These are phyloP conservation scores for Lentinus tigrinus DNA, from an alignment of 768 basidiomycete species.

Conservation along the genomic window DNA sequence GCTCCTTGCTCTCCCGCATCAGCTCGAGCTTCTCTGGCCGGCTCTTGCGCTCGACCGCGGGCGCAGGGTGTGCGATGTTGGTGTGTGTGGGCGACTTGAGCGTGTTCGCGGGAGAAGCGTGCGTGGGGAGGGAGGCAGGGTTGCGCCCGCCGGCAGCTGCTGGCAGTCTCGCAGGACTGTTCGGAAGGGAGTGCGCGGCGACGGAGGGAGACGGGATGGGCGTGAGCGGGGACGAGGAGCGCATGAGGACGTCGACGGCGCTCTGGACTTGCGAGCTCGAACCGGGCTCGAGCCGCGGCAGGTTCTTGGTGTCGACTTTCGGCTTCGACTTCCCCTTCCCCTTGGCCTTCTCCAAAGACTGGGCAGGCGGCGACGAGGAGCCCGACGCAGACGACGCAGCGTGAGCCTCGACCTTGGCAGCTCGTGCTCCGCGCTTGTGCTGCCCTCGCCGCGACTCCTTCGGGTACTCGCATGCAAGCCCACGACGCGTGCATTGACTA, in stretches of 20 bases:
- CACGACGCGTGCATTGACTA: conserved; percentile 49
- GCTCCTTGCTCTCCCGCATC: conserved; percentile 9
- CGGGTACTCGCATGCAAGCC: conserved; percentile 46
- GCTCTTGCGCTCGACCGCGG: conserved; percentile 1
- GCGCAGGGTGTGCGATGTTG: background rate
- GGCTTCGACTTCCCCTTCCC: background rate
- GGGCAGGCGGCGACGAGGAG: background rate
- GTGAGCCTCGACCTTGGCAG: conserved; percentile 19
- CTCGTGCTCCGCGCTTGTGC: conserved; percentile 35
- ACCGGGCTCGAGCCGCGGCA: background rate
- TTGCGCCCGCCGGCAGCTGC: background rate
- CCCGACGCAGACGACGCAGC: conserved; percentile 3
- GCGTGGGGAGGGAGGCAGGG: background rate
- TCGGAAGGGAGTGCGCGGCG: background rate
- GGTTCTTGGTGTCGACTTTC: background rate
- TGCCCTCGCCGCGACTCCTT: conserved; percentile 49
- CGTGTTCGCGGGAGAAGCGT: background rate
- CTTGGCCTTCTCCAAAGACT: background rate
- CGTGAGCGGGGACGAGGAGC: background rate
- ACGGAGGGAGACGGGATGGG: background rate
- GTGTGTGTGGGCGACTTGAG: too few relatives aligned
- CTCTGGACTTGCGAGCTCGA: background rate
- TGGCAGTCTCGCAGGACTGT: background rate
- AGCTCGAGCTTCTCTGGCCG: conserved; percentile 6
- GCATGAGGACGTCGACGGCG: background rate